phyloP scores from a whole-genome alignment of 2,329 filamentous ascomycete genomes.

The Chaetomiaceae sp. region DNA sequence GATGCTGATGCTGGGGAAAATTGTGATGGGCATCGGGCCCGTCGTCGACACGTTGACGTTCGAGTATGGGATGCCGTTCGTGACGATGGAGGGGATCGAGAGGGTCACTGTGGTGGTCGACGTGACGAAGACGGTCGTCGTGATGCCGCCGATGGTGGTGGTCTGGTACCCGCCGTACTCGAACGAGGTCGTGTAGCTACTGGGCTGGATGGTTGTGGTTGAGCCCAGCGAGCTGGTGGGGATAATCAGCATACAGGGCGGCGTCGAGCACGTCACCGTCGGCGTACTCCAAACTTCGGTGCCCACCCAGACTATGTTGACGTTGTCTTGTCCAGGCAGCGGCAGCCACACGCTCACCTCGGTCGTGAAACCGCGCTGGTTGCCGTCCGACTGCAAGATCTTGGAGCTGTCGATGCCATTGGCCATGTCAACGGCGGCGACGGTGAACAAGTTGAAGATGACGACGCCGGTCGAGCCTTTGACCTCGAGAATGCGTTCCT shows the following conservation, averaged over 20 bases:
- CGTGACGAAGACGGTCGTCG: background rate
- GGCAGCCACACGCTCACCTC: background rate
- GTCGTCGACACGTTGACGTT: background rate
- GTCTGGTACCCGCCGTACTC: background rate
- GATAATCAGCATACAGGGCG: background rate
- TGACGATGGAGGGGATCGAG: no score
- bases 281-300: background rate
- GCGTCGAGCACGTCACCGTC: background rate
- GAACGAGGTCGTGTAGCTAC: background rate
- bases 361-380: background rate
- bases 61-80: background rate
- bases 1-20: background rate
- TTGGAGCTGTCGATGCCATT: background rate
- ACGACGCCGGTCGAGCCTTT: background rate
- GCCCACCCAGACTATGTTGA: background rate
- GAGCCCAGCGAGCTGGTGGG: background rate
- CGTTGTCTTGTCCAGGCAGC: background rate
- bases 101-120: background rate
- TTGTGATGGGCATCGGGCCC: background rate
- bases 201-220: background rate
- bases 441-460: background rate
- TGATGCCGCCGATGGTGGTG: no score
- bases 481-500: background rate
- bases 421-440: background rate
- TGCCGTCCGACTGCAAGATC: background rate